These are phyloP conservation scores for Lecanosticta acicola DNA, from an alignment of 2,329 filamentous ascomycete species.

Conservation along the genomic window DNA sequence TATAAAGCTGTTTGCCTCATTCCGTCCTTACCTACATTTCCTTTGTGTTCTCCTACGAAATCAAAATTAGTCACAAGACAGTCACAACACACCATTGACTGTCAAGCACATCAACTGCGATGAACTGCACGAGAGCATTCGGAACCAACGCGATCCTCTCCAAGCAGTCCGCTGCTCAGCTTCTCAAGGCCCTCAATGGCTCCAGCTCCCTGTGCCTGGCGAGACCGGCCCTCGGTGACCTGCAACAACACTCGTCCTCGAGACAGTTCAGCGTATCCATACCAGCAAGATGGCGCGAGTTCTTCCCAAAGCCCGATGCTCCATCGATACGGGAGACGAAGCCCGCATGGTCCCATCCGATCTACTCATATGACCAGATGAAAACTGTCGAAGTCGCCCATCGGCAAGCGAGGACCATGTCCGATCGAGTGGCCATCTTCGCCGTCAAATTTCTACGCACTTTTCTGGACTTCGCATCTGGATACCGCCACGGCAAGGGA, in stretches of 20 bases:
- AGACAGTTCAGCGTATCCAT: slow-evolving; percentile 40
- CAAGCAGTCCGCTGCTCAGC: slow-evolving; percentile 34
- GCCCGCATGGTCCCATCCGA: slow-evolving; percentile 46
- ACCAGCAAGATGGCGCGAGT: slow-evolving; percentile 37
- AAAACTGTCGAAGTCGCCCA: slow-evolving; percentile 66
- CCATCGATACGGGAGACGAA: slow-evolving; percentile 42
- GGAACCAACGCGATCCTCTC: slow-evolving; percentile 29
- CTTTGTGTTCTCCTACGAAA: not conserved
- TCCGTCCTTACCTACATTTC: slow-evolving; percentile 1
- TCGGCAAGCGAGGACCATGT: slow-evolving; percentile 63
- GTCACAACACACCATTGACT: no score
- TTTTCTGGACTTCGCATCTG: slow-evolving; percentile 76
- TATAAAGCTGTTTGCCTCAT: slow-evolving; percentile 5
- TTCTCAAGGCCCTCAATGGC: slow-evolving; percentile 36
- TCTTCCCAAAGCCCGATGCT: slow-evolving; percentile 43
- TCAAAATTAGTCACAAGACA: no score
- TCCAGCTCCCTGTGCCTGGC: slow-evolving; percentile 22
- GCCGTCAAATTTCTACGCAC: slow-evolving; percentile 71
- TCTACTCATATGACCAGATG: slow-evolving; percentile 76
- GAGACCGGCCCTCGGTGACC: slow-evolving; percentile 32
- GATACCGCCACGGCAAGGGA: slow-evolving; percentile 58
- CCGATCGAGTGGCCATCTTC: slow-evolving; percentile 73
- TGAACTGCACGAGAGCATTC: slow-evolving; percentile 27
- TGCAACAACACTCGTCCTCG: slow-evolving; percentile 24
- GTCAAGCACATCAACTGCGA: slow-evolving; percentile 5